Percentiles rank a stretch among this genome's conserved stretches.
Evolutionary conservation across 352 stramenopile species (phyloP).

Genomic region (Globisporangium recalcitrans): DNA sequence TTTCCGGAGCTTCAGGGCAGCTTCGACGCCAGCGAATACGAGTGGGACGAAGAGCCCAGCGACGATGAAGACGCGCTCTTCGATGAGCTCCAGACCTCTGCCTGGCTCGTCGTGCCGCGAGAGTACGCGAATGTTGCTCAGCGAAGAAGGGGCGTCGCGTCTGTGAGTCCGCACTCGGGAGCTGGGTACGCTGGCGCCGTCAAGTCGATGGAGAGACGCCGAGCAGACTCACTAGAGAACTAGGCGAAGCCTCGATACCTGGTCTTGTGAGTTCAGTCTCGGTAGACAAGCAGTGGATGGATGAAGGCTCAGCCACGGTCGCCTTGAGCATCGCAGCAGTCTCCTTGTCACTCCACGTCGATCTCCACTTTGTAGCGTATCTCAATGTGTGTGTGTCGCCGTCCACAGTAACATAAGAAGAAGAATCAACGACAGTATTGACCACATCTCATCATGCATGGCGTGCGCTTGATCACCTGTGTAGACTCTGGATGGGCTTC

Average conservation of each 20-base stretch:
- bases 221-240: neutral
- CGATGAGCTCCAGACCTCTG: slow-evolving; percentile 29
- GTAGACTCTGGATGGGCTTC: neutral
- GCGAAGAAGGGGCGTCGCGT: neutral
- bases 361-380: neutral
- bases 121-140: slow-evolving; percentile 21
- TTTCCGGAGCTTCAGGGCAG: neutral
- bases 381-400: neutral
- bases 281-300: too few species aligned
- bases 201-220: slow-evolving; percentile 11
- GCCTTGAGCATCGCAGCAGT: neutral
- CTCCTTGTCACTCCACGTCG: neutral
- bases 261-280: too few species aligned
- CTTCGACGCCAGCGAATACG: slow-evolving; percentile 4
- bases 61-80: slow-evolving; percentile 29
- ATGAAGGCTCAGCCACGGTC: too few species aligned
- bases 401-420: neutral
- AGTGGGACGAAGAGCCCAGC: slow-evolving; percentile 14
- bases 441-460: neutral
- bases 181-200: neutral
- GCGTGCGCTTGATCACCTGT: too few species aligned
- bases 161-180: neutral
- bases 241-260: neutral
- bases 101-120: slow-evolving; percentile 40
- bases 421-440: neutral